Conservation (phyloP, 2,329 filamentous ascomycete genomes). For the Furcasterigmium furcatum region DNA sequence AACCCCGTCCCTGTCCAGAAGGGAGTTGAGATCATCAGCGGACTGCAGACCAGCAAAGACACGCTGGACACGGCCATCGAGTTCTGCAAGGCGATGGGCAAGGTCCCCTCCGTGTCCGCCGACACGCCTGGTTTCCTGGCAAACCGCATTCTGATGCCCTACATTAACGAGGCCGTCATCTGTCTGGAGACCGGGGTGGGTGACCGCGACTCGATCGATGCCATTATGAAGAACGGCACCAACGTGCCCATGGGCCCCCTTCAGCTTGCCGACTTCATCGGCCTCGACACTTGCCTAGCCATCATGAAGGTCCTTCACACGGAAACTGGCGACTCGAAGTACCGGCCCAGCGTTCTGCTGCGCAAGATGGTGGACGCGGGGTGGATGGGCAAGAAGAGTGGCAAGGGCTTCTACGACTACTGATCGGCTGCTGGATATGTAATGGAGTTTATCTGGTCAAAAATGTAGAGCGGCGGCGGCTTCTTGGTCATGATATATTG, state of each 20-base stretch:
- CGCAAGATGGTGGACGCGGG: slow-evolving; percentile 97
- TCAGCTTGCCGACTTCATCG: slow-evolving; percentile 93
- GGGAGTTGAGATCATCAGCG: slow-evolving; percentile 95
- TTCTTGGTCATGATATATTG: no score
- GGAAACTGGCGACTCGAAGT: slow-evolving; percentile 95
- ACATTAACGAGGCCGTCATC: slow-evolving; percentile 97
- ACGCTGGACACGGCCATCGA: slow-evolving; percentile 80
- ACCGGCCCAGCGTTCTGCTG: slow-evolving; percentile 82
- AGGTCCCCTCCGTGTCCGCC: slow-evolving; percentile 81
- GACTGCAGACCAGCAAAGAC: slow-evolving; percentile 80
- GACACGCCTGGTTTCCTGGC: slow-evolving; percentile 94
- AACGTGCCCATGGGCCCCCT: slow-evolving; percentile 98
- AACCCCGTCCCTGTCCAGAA: slow-evolving; percentile 97
- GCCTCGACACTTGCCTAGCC: slow-evolving; percentile 89
- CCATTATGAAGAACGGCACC: slow-evolving; percentile 98
- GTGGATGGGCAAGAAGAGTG: slow-evolving; percentile 96
- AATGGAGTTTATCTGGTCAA: no score
- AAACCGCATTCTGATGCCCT: slow-evolving; percentile 97
- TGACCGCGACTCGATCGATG: slow-evolving; percentile 85
- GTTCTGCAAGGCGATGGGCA: slow-evolving; percentile 91
- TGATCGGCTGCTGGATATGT: slow-evolving; percentile 28
- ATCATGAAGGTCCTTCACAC: slow-evolving; percentile 95
- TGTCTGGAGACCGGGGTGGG: slow-evolving; percentile 94
- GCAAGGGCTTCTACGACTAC: slow-evolving; percentile 94
- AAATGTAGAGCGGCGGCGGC: no score